Conservation (phyloP, 164 flowering plant genomes). For the Liquidambar formosana region DNA sequence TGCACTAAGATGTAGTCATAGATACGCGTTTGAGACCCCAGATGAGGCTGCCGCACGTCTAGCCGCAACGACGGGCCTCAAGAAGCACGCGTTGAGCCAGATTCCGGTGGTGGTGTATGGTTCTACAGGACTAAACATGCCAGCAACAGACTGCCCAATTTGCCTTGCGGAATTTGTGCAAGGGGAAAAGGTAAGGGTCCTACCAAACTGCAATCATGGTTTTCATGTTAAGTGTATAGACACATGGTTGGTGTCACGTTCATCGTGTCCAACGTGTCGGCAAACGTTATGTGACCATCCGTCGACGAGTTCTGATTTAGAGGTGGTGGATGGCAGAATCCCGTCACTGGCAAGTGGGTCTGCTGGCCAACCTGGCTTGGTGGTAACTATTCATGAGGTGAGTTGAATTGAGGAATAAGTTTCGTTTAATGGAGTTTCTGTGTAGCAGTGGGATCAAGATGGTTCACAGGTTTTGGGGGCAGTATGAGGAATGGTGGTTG, state of each 20-base stretch:
- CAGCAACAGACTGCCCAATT: conserved; percentile 24
- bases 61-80: conserved; percentile 23
- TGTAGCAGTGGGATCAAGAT: too few species aligned
- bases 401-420: conserved; percentile 12
- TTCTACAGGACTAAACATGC: background rate
- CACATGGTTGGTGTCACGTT: conserved; percentile 31
- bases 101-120: conserved; percentile 27
- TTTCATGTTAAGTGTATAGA: conserved; percentile 41
- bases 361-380: background rate
- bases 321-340: background rate
- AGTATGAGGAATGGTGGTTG: too few species aligned
- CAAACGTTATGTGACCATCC: conserved; percentile 4
- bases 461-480: too few species aligned
- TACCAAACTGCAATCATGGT: conserved; percentile 38
- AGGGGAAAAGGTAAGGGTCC: conserved; percentile 32
- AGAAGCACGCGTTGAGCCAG: conserved; percentile 21
- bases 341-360: background rate
- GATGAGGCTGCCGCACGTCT: conserved; percentile 7
- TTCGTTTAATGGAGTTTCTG: too few species aligned
- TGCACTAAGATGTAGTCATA: conserved; percentile 20
- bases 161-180: conserved; percentile 31
- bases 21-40: conserved; percentile 14
- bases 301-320: background rate
- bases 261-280: conserved; percentile 36
- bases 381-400: conserved; percentile 17